A percentile compares a stretch with the other conserved stretches of the same genome.
These are phyloP conservation scores for Penicillium sp. DNA, from an alignment of 2,329 filamentous ascomycete genomes.

Conservation along the genomic window DNA sequence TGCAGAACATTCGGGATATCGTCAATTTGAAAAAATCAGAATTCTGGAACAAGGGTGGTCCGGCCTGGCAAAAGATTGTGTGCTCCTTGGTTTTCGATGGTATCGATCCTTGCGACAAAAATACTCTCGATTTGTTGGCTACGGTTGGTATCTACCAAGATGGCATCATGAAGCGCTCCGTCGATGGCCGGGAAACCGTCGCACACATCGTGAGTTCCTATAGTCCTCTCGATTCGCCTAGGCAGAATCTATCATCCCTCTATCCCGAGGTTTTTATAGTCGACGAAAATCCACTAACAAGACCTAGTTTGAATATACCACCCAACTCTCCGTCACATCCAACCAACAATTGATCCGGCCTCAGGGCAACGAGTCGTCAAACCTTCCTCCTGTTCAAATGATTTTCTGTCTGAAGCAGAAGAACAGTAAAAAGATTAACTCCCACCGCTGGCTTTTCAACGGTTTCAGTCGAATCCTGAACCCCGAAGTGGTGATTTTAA, in stretches of 20 bases:
- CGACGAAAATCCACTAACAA: background rate
- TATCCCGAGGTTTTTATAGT: background rate
- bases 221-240: background rate
- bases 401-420: conserved; percentile 98
- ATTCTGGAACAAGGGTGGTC: conserved; percentile 98
- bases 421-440: conserved; percentile 99
- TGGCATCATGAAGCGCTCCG: conserved; percentile 95
- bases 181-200: conserved; percentile 91
- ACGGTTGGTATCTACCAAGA: conserved; percentile 97
- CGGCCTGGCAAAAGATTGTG: conserved; percentile 98
- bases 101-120: conserved; percentile 96
- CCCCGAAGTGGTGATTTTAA: conserved; percentile 89
- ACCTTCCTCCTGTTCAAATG: conserved; percentile 92
- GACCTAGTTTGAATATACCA: conserved; percentile 83
- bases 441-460: conserved; percentile 96
- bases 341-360: conserved; percentile 93
- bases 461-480: conserved; percentile 94
- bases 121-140: conserved; percentile 84
- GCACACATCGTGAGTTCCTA: conserved; percentile 68
- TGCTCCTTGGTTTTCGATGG: conserved; percentile 94
- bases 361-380: conserved; percentile 75
- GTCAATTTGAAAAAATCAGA: conserved; percentile 97
- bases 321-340: conserved; percentile 89
- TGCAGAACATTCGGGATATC: conserved; percentile 98
- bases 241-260: background rate